phyloP scores from a whole-genome alignment of 2,329 filamentous ascomycete genomes.

The Alternaria brassicicola region DNA sequence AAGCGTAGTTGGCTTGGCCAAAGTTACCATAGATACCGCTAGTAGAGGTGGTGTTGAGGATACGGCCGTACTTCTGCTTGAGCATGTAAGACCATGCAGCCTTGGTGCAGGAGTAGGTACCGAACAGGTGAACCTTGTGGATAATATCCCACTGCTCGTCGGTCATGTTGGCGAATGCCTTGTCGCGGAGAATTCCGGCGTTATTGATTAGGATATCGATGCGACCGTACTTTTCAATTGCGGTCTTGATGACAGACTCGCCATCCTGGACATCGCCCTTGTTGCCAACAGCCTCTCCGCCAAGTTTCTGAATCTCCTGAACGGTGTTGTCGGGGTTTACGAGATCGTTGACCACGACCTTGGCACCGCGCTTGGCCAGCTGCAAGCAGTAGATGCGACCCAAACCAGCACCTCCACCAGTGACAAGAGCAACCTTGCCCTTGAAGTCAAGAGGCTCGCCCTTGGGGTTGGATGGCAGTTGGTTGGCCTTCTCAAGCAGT shows the following conservation, averaged over 20 bases:
- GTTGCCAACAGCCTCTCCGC: slow-evolving; percentile 88
- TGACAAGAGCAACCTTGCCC: slow-evolving; percentile 48
- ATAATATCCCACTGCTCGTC: slow-evolving; percentile 93
- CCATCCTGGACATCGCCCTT: slow-evolving; percentile 95
- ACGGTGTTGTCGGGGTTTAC: slow-evolving; percentile 89
- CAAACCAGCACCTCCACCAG: slow-evolving; percentile 61
- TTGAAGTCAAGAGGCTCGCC: slow-evolving; percentile 45
- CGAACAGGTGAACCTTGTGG: slow-evolving; percentile 87
- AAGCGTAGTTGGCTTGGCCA: slow-evolving; percentile 96
- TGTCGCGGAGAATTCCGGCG: slow-evolving; percentile 95
- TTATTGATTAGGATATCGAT: slow-evolving; percentile 98
- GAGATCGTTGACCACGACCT: slow-evolving; percentile 95
- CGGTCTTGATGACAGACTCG: slow-evolving; percentile 86
- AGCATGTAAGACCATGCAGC: slow-evolving; percentile 97
- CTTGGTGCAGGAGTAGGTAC: slow-evolving; percentile 96
- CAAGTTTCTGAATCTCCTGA: slow-evolving; percentile 86
- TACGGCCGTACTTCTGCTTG: slow-evolving; percentile 97
- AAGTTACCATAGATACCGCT: slow-evolving; percentile 99
- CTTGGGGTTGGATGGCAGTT: slow-evolving; percentile 41
- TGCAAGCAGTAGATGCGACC: slow-evolving; percentile 89
- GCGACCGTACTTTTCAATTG: slow-evolving; percentile 91
- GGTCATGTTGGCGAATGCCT: slow-evolving; percentile 97
- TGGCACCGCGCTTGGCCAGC: slow-evolving; percentile 82
- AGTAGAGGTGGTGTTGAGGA: slow-evolving; percentile 96
- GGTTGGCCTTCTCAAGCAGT: slow-evolving; percentile 57